These are phyloP conservation scores for Chenopodium album DNA, from an alignment of 148 eudicot species.

Conservation along the genomic window DNA sequence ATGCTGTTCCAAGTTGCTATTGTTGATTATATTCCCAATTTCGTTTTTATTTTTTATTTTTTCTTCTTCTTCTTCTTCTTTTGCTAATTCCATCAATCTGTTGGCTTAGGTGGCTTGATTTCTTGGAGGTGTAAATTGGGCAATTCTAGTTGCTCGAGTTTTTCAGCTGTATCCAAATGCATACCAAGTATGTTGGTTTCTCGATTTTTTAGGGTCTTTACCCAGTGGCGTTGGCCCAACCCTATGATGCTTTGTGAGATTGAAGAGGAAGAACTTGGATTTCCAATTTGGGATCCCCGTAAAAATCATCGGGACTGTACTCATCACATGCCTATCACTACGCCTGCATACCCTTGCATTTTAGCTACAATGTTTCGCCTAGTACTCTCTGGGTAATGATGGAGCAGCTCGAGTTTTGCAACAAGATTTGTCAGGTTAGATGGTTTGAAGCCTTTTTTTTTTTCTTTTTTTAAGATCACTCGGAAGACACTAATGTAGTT, in stretches of 20 bases:
- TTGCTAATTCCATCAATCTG: neutral
- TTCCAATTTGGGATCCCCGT: slow-evolving; percentile 87
- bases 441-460: neutral
- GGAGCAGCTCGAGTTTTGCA: slow-evolving; percentile 73
- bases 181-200: slow-evolving; percentile 85
- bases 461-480: neutral
- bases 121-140: slow-evolving; percentile 97
- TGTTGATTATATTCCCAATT: neutral
- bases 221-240: slow-evolving; percentile 93
- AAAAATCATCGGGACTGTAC: slow-evolving; percentile 71
- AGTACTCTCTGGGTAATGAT: slow-evolving; percentile 85
- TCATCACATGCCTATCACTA: slow-evolving; percentile 92
- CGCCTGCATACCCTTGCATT: slow-evolving; percentile 93
- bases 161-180: slow-evolving; percentile 94
- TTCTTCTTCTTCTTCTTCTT: neutral
- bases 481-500: neutral
- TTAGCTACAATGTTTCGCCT: slow-evolving; percentile 87
- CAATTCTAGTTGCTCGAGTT: slow-evolving; percentile 85
- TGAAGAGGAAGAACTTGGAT: slow-evolving; percentile 79
- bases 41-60: too few species aligned
- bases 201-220: slow-evolving; percentile 82
- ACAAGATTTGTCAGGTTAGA: slow-evolving; percentile 69
- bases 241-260: too few species aligned
- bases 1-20: neutral
- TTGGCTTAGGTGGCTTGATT: slow-evolving; percentile 73